Base-by-base conservation (phyloP, 2,329 filamentous ascomycete genomes). In the Fusarium pseudograminearum region DNA sequence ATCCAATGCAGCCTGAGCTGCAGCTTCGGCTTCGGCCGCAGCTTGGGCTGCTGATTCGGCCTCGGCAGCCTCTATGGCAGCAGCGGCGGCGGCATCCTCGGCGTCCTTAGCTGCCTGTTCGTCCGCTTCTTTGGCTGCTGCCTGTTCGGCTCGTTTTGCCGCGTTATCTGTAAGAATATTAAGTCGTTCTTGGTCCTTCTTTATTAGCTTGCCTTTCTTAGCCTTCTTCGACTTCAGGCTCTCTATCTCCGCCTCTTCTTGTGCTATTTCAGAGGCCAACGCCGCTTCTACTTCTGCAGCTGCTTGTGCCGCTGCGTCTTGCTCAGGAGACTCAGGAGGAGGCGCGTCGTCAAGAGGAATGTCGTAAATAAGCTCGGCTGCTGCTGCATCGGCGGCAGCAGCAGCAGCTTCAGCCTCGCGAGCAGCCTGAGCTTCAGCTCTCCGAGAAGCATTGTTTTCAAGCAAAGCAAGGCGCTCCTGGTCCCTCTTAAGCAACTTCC, bases 141-240 rank as follows among this genome's bases (percentile, higher is more conserved):
- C 59, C 18, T 56, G 60, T 22, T 71, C 65, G 15, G 55, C 62
- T 42, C 72, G 61, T 33, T 47, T 71, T 16, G 57, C 36, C 20
- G 54, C 67, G 33, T 61, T 74, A 6, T 34, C 62, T 24, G 67
- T 56, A 8, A 73, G 67, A n/a, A 67, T 28, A n/a, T 56, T 52
- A 9, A 73, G 60, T 36, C 72, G 69, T 57, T 73, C 72, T 31
- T 62, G 59, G 9, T 73, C 72, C 33, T 69, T 73, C 40, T 55
- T 71, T 8, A 72, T 14, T 31, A 73, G 62, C 30, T 74, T 73
- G n/a, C 69, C 67, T 42, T 80, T 81, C 74, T 83, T 84, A 28
- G 58, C 67, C 50, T 71, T 74, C 61, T 75, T 75, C 3, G 57
- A 66, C 28, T 68, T 70, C 7, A 75, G 55, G 7, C 36, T 44